phyloP scores from a whole-genome alignment of 306 rosid species.

The Amphicarpaea edgeworthii region DNA sequence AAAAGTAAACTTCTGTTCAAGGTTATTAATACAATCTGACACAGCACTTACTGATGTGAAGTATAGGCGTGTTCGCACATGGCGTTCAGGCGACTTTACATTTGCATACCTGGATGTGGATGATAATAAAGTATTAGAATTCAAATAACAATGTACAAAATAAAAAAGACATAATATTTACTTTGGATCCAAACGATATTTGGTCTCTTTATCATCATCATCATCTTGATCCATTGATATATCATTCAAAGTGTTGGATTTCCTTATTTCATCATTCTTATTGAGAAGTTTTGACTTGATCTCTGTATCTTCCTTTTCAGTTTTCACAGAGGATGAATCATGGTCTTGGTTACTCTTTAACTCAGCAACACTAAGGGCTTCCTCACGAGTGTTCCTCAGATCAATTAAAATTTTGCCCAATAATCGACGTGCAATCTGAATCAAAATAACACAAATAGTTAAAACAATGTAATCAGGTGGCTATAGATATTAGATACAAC shows the following conservation, averaged over 20 bases:
- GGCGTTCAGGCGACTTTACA: slow-evolving; percentile 96
- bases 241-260: slow-evolving; percentile 61
- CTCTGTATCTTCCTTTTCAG: slow-evolving; percentile 68
- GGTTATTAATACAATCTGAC: slow-evolving; percentile 23
- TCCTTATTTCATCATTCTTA: slow-evolving; percentile 74
- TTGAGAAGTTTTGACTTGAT: slow-evolving; percentile 56
- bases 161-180: slow-evolving; percentile 46
- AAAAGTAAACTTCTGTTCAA: slow-evolving; percentile 2
- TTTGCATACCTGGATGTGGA: slow-evolving; percentile 82
- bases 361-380: slow-evolving; percentile 92
- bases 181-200: slow-evolving; percentile 99
- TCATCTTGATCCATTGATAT: slow-evolving; percentile 89
- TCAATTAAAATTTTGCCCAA: slow-evolving; percentile 93
- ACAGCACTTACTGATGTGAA: slow-evolving; percentile 85
- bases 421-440: slow-evolving; percentile 91
- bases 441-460: slow-evolving; percentile 37
- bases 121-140: slow-evolving; percentile 35
- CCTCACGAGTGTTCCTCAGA: slow-evolving; percentile 92
- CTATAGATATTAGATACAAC: neutral
- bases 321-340: slow-evolving; percentile 46
- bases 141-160: slow-evolving; percentile 7
- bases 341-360: slow-evolving; percentile 78
- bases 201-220: slow-evolving; percentile 92
- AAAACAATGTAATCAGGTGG: slow-evolving; percentile 39
- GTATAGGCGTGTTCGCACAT: slow-evolving; percentile 93